A percentile compares a stretch with the other conserved stretches of the same genome.
Evolutionary conservation across 1,139 yeast genomes (phyloP).

Genomic region (Scheffersomyces segobiensis): DNA sequence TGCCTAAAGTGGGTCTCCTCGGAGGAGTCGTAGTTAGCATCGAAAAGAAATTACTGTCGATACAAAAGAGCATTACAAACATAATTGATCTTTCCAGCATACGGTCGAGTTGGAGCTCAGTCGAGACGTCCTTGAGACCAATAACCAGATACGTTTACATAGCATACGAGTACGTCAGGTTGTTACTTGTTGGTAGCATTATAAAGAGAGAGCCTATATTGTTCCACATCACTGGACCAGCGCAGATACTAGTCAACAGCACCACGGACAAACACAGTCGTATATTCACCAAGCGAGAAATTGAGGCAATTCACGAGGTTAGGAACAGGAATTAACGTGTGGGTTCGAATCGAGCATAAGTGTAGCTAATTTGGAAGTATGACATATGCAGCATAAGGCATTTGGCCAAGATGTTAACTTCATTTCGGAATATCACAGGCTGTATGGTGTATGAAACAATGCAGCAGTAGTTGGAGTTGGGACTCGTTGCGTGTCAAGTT

Average conservation of each 20-base stretch:
- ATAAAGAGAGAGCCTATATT: constrained; percentile 8
- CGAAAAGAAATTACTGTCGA: background rate
- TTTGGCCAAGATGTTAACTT: background rate
- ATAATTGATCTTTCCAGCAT: background rate
- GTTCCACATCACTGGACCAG: constrained; percentile 15
- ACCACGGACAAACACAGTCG: constrained; percentile 7
- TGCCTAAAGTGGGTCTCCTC: background rate
- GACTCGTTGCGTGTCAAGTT: background rate
- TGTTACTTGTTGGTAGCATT: background rate
- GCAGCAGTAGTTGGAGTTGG: background rate
- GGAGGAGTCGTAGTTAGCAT: background rate
- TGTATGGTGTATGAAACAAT: background rate
- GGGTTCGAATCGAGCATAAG: background rate
- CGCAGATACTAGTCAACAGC: constrained; percentile 11
- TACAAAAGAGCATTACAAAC: background rate
- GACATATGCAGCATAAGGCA: background rate
- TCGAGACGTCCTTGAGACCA: background rate
- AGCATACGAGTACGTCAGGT: background rate
- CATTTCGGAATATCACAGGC: background rate
- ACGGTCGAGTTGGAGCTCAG: background rate
- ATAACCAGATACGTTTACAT: background rate
- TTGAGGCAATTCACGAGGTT: constrained; percentile 1
- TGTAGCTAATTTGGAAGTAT: background rate
- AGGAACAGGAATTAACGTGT: background rate
- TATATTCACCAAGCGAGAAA: constrained; percentile 8